Percentiles rank a stretch among this genome's conserved stretches.
Conservation (phyloP, 768 basidiomycete genomes). For the Calocybe gangraenosa region DNA sequence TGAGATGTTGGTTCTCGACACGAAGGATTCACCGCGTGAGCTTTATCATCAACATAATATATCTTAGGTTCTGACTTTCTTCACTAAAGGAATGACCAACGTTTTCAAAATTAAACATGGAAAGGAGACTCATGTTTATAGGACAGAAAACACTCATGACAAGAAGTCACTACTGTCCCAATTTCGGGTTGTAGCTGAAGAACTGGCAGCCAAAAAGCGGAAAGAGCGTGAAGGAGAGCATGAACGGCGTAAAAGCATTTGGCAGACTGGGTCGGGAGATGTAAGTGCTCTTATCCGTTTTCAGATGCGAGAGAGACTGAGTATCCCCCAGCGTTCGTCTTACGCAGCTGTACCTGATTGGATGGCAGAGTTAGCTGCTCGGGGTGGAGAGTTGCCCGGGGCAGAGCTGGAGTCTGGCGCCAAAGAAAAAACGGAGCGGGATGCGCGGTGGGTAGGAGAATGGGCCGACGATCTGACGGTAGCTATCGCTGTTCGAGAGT, state of each 20-base stretch:
- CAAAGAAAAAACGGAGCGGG: constrained; percentile 75
- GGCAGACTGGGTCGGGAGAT: constrained; percentile 46
- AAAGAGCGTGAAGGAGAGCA: constrained; percentile 95
- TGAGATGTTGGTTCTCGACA: constrained; percentile 93
- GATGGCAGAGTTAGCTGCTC: constrained; percentile 65
- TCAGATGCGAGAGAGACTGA: background rate
- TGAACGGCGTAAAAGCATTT: constrained; percentile 78
- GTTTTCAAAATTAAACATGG: constrained; percentile 93
- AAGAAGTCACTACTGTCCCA: constrained; percentile 84
- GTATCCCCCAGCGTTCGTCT: constrained; percentile 12
- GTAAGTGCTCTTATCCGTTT: constrained; percentile 16
- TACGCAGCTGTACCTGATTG: constrained; percentile 70
- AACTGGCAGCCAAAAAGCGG: constrained; percentile 79
- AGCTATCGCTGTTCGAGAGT: constrained; percentile 83
- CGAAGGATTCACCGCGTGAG: constrained; percentile 90
- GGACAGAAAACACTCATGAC: constrained; percentile 75
- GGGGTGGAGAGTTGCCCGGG: constrained; percentile 44
- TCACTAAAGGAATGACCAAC: constrained; percentile 70
- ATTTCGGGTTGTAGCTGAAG: constrained; percentile 91
- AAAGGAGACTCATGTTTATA: constrained; percentile 93
- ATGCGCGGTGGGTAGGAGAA: constrained; percentile 84
- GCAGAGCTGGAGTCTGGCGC: constrained; percentile 38
- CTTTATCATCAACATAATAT: constrained; percentile 4
- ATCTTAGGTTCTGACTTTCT: background rate
- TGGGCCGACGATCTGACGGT: constrained; percentile 92